Evolutionary conservation across 257 asterid genomes (phyloP).

Genomic region (Nicotiana tomentosiformis): DNA sequence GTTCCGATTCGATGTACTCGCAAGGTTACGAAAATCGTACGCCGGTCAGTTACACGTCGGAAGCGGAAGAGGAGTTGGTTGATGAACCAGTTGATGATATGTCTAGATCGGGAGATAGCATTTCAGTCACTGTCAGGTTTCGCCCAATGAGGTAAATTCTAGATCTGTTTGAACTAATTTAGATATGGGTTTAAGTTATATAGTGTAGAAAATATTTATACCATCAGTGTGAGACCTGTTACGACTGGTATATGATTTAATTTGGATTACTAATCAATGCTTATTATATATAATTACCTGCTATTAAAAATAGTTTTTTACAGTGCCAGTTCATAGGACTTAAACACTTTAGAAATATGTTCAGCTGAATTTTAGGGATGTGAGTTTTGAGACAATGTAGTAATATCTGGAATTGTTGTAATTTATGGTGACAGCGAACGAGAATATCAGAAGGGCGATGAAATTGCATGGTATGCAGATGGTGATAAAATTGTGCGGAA

Average conservation of each 20-base stretch:
- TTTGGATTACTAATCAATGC: no score
- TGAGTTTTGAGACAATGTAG: neutral
- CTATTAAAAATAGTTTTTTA: no score
- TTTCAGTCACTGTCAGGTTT: conserved; percentile 91
- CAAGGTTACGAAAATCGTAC: conserved; percentile 37
- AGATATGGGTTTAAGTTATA: conserved; percentile 11
- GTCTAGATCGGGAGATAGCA: conserved; percentile 86
- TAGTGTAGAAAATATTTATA: no score
- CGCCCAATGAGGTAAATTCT: conserved; percentile 81
- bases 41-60: conserved; percentile 58
- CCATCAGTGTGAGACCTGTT: no score
- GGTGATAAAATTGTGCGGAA: conserved; percentile 76
- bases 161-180: conserved; percentile 26
- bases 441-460: conserved; percentile 93
- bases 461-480: conserved; percentile 89
- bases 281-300: no score
- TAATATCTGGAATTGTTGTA: conserved; percentile 1
- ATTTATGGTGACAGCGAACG: conserved; percentile 55
- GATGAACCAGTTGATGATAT: conserved; percentile 57
- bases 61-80: conserved; percentile 59
- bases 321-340: neutral
- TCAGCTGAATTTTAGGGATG: neutral
- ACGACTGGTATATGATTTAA: no score
- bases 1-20: conserved; percentile 36
- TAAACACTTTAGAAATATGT: neutral